Base-by-base conservation (phyloP, 2,329 filamentous ascomycete genomes). In the Ceratocystis albifundus region DNA sequence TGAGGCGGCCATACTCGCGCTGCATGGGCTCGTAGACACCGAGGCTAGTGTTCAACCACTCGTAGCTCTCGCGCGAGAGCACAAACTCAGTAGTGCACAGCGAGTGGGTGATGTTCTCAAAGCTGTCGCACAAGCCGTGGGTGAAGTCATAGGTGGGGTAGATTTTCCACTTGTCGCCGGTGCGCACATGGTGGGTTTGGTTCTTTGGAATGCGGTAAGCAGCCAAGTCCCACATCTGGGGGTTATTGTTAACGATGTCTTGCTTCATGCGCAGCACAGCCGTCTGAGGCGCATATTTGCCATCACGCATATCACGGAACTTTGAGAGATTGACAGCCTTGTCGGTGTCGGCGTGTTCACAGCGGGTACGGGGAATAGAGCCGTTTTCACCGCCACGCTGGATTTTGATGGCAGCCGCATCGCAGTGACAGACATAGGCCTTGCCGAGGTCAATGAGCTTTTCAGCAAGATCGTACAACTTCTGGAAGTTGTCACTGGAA, bases 131-230 rank as follows among this genome's bases (percentile, higher is more conserved):
- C 25, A 96, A 80, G 75, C 89, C 96, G 78, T 95, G 90, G 0
- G 88, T 88, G 74, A 95, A 95, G 74, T 96, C 92, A 73, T 96
- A 96, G 0, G 93, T 95, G 0, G 94, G 94, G 74, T 96, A 96
- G 69, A 96, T 96, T 75, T 86, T 88, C 91, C 92, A 97, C 73
- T 88, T 85, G 70, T 83, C 79, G 36, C 89, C 90, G 0, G 92
- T 96, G 45, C 89, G 84, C 75, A 90, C 85, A 74, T 96, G 90
- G 55, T 85, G 81, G 68, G 80, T 80, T 67, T 83, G 77, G 53
- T 89, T 85, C 72, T 88, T 83, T 69, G 90, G 82, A 66, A 97
- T 87, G 68, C 93, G 85, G 76, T 96, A 97, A 17, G 93, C 93
- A 1, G 89, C 89, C 65, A 96, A 77, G 79, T 97, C 93, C 93